phyloP scores from a whole-genome alignment of 352 stramenopile species.

The Blastocystis sp. region DNA sequence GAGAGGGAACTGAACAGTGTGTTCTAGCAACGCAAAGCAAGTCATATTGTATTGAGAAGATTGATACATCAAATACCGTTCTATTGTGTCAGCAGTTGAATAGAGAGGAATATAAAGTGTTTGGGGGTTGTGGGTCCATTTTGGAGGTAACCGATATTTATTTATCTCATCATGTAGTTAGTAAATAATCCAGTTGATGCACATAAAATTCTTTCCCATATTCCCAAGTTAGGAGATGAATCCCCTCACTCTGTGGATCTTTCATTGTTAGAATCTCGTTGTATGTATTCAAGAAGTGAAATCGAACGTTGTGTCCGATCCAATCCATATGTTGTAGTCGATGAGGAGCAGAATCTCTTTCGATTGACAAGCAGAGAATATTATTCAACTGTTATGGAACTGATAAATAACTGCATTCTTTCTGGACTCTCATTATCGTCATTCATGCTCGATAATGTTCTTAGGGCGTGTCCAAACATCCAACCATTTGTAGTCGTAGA shows the following conservation, averaged over 20 bases:
- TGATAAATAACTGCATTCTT: conserved; percentile 50
- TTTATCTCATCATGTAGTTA: neutral
- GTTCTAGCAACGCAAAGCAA: neutral
- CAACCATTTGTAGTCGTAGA: neutral
- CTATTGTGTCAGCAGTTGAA: neutral
- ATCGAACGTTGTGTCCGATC: neutral
- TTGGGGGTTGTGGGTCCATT: neutral
- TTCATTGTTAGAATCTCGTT: neutral
- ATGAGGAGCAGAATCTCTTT: neutral
- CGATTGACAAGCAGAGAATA: neutral
- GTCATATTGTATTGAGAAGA: conserved; percentile 49
- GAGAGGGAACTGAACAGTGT: conserved; percentile 15
- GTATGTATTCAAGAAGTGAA: conserved; percentile 6
- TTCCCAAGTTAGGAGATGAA: neutral
- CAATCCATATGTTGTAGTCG: conserved; percentile 1
- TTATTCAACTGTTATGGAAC: neutral
- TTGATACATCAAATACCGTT: conserved; percentile 60
- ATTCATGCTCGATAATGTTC: neutral
- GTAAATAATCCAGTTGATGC: conserved; percentile 54
- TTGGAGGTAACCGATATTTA: neutral
- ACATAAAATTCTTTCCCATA: neutral
- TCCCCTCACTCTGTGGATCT: neutral
- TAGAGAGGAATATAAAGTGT: neutral
- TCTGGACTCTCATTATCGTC: neutral
- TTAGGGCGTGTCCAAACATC: neutral